phyloP scores from a whole-genome alignment of 106 monocot genomes.

The Vanilla planifolia region DNA sequence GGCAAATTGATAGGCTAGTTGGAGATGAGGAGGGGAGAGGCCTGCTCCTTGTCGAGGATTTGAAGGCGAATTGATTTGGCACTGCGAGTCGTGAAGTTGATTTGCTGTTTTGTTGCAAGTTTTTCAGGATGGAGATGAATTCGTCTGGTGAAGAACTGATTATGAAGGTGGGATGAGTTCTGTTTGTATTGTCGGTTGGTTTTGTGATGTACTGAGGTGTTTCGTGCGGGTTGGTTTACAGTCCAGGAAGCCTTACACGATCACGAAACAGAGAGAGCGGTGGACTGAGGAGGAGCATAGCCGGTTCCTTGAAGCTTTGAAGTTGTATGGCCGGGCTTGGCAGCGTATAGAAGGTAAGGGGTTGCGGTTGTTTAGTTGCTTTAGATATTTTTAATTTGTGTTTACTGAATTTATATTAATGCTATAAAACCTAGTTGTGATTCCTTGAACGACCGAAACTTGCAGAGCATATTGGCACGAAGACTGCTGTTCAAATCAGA shows the following conservation, averaged over 20 bases:
- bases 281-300: constrained; percentile 86
- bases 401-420: too few species aligned
- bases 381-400: too few species aligned
- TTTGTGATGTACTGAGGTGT: neutral
- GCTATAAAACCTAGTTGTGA: too few species aligned
- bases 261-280: constrained; percentile 84
- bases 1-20: constrained; percentile 28
- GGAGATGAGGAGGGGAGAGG: constrained; percentile 38
- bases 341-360: constrained; percentile 67
- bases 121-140: constrained; percentile 33
- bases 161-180: constrained; percentile 34
- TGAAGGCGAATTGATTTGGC: constrained; percentile 21
- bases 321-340: constrained; percentile 85
- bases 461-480: constrained; percentile 61
- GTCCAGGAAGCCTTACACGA: constrained; percentile 83
- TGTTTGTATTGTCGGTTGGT: neutral
- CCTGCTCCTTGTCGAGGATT: constrained; percentile 39
- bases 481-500: constrained; percentile 59
- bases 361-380: neutral
- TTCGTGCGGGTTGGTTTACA: constrained; percentile 9
- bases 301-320: constrained; percentile 71
- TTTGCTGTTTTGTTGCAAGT: neutral
- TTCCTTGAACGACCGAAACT: too few species aligned
- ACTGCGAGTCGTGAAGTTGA: neutral
- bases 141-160: constrained; percentile 56